Base-by-base conservation (phyloP, 345 rosid genomes). In the Linum usitatissimum region DNA sequence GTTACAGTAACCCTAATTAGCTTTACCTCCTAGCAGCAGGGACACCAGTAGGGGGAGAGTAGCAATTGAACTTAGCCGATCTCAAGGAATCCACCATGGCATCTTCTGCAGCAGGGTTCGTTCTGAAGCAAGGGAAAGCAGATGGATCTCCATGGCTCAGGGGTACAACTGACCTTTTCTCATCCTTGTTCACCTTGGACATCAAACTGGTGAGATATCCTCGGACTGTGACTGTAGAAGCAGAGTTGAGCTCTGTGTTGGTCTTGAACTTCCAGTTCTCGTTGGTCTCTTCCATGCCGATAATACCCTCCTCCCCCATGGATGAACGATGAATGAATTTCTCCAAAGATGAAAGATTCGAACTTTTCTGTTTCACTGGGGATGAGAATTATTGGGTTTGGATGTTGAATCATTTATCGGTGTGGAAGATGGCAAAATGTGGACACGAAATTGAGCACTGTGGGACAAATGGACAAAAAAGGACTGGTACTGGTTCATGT, bases 81-180 rank as follows among this genome's bases (percentile, higher is more conserved):
- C 76, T 74, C 20, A 90, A 56, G 49, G 81, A 73, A 21, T 80
- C 66, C 58, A 75, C 68, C 18, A 85, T 53, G 55, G 90, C 91
- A 51, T 86, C 83, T 65, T 76, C 91, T 0, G 88, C 95, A 0
- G 45, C 73, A 17, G 74, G 54, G 9, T 65, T 10, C 18, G 91
- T 82, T 8, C 83, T 77, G 67, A 83, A 86, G 78, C 80, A 69
- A 8, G 90, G 80, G 62, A 81, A 85, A 28, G 54, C 68, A 10
- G 97, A 81, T 48, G 95, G 91, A 34, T 90, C 90, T 18, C 97
- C 95, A n/a, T 80, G 86, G 56, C 82, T 88, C 9, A 86, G 79
- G 39, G 84, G 85, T 13, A 86, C 42, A 18, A 75, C 28, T 2
- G 77, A 20, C 67, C 81, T 72, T 6, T 62, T 6, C 30, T 79